Conservation (phyloP, 352 stramenopile genomes). For the Globisporangium irregulare region DNA sequence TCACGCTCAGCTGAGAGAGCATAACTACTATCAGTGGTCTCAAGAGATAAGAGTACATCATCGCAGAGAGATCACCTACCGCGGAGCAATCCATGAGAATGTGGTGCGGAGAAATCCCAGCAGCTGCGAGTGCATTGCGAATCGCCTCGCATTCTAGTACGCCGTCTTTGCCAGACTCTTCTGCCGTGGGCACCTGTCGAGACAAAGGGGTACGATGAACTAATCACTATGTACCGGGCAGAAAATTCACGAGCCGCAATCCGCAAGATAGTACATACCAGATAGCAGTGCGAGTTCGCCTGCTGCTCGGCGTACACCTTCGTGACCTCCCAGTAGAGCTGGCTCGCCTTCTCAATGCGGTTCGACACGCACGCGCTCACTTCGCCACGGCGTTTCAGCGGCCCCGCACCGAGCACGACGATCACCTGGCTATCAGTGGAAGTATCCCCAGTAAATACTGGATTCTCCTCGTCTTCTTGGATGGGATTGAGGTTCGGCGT, state of each 20-base stretch:
- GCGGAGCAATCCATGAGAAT: conserved; percentile 69
- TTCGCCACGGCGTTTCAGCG: conserved; percentile 27
- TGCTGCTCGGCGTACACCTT: conserved; percentile 34
- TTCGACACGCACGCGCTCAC: conserved; percentile 26
- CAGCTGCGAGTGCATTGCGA: conserved; percentile 43
- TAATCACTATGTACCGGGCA: not conserved
- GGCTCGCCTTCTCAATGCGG: conserved; percentile 38
- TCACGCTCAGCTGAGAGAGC: conserved; percentile 26
- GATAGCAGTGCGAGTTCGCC: conserved; percentile 38
- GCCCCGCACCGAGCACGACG: conserved; percentile 42
- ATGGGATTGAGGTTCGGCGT: conserved; percentile 54
- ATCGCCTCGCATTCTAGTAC: conserved; percentile 48
- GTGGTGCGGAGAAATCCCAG: conserved; percentile 61
- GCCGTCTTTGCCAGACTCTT: conserved; percentile 36
- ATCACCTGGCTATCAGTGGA: conserved; percentile 37
- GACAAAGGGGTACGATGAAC: conserved; percentile 8
- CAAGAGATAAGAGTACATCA: not conserved
- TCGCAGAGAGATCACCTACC: conserved; percentile 24
- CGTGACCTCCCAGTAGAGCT: conserved; percentile 57
- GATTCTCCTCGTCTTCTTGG: conserved; percentile 36
- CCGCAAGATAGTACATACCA: conserved; percentile 20
- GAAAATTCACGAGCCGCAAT: not conserved
- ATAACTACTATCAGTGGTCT: too few species aligned
- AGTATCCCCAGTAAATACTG: conserved; percentile 1
- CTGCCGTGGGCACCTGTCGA: conserved; percentile 30